A percentile compares a stretch with the other conserved stretches of the same genome.
phyloP scores from a whole-genome alignment of 2,329 filamentous ascomycete species.

The Venturia oleaginea region DNA sequence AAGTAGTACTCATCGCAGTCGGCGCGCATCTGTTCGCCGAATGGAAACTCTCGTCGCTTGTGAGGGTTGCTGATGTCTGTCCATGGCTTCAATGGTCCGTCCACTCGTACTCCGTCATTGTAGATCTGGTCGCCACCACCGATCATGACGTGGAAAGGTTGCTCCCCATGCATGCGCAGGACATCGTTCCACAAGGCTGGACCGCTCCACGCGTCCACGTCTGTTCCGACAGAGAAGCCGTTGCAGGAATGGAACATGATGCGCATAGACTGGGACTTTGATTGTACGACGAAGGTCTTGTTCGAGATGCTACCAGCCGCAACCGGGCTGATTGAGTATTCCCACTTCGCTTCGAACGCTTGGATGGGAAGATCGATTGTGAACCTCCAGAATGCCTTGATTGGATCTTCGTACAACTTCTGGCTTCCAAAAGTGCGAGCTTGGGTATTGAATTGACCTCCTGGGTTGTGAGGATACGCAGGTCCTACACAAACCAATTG shows the following conservation, averaged over 20 bases:
- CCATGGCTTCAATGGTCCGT: constrained; percentile 65
- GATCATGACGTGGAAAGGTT: constrained; percentile 62
- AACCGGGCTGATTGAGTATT: constrained; percentile 53
- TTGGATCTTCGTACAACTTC: constrained; percentile 51
- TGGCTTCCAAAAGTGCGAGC: constrained; percentile 35
- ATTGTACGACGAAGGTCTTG: constrained; percentile 49
- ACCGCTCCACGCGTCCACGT: constrained; percentile 53
- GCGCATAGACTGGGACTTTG: constrained; percentile 54
- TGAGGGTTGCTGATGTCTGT: constrained; percentile 51
- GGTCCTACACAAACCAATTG: constrained; percentile 45
- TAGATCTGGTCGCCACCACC: constrained; percentile 86
- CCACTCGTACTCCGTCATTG: constrained; percentile 70
- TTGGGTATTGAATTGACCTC: constrained; percentile 13
- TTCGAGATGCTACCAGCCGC: constrained; percentile 14
- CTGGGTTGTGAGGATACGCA: not conserved
- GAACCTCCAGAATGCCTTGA: constrained; percentile 53
- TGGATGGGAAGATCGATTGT: constrained; percentile 54
- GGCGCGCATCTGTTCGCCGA: constrained; percentile 52
- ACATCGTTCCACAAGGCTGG: constrained; percentile 57
- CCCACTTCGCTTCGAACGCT: constrained; percentile 66
- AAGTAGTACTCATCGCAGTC: constrained; percentile 55
- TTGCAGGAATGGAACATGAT: constrained; percentile 64
- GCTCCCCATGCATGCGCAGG: constrained; percentile 48
- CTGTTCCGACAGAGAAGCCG: constrained; percentile 57
- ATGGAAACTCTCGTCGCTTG: constrained; percentile 52